Percentiles rank a stretch among this genome's conserved stretches.
Evolutionary conservation across 192 early-diverging fungal species (phyloP).

Genomic region (Coemansia sp.): DNA sequence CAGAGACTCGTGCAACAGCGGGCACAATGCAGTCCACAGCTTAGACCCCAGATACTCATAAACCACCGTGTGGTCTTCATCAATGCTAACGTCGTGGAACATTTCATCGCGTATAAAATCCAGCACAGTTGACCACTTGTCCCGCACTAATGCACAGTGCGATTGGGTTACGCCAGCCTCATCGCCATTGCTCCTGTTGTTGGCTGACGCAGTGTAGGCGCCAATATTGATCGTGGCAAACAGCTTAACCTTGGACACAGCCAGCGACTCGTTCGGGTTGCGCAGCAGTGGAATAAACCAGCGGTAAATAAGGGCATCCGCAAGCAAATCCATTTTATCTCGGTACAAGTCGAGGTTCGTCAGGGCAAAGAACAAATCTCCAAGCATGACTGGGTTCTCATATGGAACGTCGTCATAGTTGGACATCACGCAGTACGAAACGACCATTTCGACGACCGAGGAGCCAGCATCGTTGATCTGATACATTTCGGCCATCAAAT

Average conservation of each 20-base stretch:
- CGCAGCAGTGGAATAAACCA: conserved; percentile 45
- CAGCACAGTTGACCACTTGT: conserved; percentile 40
- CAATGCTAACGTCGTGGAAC: conserved; percentile 44
- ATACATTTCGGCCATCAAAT: conserved; percentile 35
- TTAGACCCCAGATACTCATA: conserved; percentile 35
- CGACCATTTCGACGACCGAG: conserved; percentile 28
- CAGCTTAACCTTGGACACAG: conserved; percentile 24
- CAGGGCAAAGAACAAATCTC: conserved; percentile 54
- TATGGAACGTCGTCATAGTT: conserved; percentile 48
- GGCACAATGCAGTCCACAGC: conserved; percentile 37
- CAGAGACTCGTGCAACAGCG: conserved; percentile 24
- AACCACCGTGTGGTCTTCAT: conserved; percentile 41
- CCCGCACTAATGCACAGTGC: conserved; percentile 33
- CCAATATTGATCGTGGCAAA: conserved; percentile 46
- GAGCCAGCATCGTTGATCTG: conserved; percentile 15
- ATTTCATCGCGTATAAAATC: conserved; percentile 42
- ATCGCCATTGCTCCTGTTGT: conserved; percentile 1
- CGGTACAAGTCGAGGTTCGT: conserved; percentile 40
- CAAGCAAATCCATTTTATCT: conserved; percentile 25
- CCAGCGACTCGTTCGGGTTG: conserved; percentile 27
- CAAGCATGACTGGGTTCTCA: conserved; percentile 43
- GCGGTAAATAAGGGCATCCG: conserved; percentile 21
- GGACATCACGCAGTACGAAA: conserved; percentile 25
- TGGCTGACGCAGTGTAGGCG: conserved; percentile 20
- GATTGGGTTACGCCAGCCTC: not conserved